Percentiles rank a stretch among this genome's conserved stretches.
phyloP scores from a whole-genome alignment of 1,139 yeast species.

The Candida tropicalis region DNA sequence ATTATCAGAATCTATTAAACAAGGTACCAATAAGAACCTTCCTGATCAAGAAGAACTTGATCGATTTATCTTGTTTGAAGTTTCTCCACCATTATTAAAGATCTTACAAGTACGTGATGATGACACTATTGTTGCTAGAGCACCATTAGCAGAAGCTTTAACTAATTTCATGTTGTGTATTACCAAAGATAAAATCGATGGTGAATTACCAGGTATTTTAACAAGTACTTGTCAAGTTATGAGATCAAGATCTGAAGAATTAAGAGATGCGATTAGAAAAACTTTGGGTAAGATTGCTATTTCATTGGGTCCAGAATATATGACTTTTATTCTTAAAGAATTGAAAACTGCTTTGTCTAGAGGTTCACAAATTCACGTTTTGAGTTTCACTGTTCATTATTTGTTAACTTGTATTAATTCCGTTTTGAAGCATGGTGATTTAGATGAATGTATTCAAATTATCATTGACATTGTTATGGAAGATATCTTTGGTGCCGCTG shows the following conservation, averaged over 20 bases:
- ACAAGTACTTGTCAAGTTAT: constrained; percentile 86
- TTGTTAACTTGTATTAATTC: constrained; percentile 58
- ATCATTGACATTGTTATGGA: constrained; percentile 83
- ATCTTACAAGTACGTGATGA: constrained; percentile 68
- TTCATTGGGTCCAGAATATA: constrained; percentile 71
- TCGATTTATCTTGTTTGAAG: constrained; percentile 54
- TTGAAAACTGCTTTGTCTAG: constrained; percentile 76
- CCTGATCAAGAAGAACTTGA: constrained; percentile 51
- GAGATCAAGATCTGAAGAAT: constrained; percentile 82
- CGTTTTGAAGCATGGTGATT: constrained; percentile 63
- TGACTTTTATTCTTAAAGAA: constrained; percentile 76
- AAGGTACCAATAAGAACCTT: constrained; percentile 22
- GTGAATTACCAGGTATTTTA: constrained; percentile 76
- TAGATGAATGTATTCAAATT: constrained; percentile 66
- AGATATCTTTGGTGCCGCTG: constrained; percentile 89
- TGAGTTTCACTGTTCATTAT: constrained; percentile 84
- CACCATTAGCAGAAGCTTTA: constrained; percentile 82
- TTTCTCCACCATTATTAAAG: constrained; percentile 64
- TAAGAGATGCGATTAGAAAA: constrained; percentile 85
- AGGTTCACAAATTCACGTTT: constrained; percentile 93
- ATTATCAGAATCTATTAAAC: constrained; percentile 32
- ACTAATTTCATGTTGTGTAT: constrained; percentile 71
- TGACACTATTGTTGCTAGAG: constrained; percentile 73
- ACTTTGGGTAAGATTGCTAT: constrained; percentile 67
- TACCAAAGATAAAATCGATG: constrained; percentile 54